Percentiles rank a stretch among this genome's conserved stretches.
Conservation (phyloP, 306 rosid species). For the Trichosanthes truncata region DNA sequence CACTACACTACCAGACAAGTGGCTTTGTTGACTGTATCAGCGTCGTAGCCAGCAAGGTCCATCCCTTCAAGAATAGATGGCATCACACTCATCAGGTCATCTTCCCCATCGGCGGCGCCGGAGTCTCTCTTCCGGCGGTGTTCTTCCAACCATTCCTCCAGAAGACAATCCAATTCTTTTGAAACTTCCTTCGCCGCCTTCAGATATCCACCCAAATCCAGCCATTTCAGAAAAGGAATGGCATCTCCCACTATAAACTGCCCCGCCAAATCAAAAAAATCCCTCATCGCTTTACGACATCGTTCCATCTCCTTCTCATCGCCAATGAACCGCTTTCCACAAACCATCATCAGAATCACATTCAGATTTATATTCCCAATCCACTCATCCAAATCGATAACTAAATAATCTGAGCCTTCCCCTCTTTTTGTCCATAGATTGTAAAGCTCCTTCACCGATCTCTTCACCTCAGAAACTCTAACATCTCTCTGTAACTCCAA, state of each 20-base stretch:
- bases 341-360: conserved; percentile 29
- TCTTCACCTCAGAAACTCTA: conserved; percentile 17
- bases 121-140: conserved; percentile 11
- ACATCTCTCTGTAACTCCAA: conserved; percentile 21
- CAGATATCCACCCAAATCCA: conserved; percentile 45
- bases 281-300: conserved; percentile 10
- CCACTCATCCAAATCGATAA: conserved; percentile 20
- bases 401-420: conserved; percentile 16
- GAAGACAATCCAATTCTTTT: conserved; percentile 20
- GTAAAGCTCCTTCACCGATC: conserved; percentile 19
- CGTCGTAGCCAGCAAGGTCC: conserved; percentile 27
- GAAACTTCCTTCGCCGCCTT: conserved; percentile 23
- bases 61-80: conserved; percentile 4
- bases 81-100: conserved; percentile 35
- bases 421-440: conserved; percentile 12
- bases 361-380: conserved; percentile 33
- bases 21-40: conserved; percentile 36
- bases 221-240: conserved; percentile 28
- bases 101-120: too few species aligned
- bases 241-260: conserved; percentile 24
- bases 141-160: conserved; percentile 35
- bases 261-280: conserved; percentile 20
- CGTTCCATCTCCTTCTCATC: background rate
- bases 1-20: too few species aligned
- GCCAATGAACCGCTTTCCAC: conserved; percentile 15